These are phyloP conservation scores for Hemileia vastatrix DNA, from an alignment of 1,284 basidiomycete species.

Conservation along the genomic window DNA sequence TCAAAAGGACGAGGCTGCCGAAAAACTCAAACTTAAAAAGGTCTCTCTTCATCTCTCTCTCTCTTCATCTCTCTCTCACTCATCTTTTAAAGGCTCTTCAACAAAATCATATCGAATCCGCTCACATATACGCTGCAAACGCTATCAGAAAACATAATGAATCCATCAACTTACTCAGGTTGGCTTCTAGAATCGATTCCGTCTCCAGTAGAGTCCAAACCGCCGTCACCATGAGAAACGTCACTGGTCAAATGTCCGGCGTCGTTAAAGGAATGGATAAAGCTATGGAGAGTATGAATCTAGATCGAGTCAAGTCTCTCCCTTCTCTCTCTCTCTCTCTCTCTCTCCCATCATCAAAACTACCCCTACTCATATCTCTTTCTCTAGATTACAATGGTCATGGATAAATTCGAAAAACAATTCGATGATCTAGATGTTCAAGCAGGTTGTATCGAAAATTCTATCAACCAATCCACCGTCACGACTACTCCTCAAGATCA, in stretches of 20 bases:
- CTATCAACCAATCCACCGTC: slow-evolving; percentile 87
- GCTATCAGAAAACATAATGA: slow-evolving; percentile 99
- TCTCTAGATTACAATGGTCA: slow-evolving; percentile 82
- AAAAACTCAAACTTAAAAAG: slow-evolving; percentile 84
- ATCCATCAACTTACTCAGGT: slow-evolving; percentile 72
- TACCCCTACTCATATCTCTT: not conserved
- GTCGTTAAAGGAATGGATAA: slow-evolving; percentile 98
- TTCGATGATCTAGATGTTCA: slow-evolving; percentile 97
- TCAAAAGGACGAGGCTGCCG: slow-evolving; percentile 75
- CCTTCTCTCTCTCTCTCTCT: not conserved
- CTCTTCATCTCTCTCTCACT: not conserved
- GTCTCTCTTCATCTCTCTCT: slow-evolving; percentile 46
- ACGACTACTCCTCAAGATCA: slow-evolving; percentile 93
- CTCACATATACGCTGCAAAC: slow-evolving; percentile 97
- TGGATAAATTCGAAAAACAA: slow-evolving; percentile 98
- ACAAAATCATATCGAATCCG: slow-evolving; percentile 93
- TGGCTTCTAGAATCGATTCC: slow-evolving; percentile 86
- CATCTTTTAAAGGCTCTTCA: slow-evolving; percentile 63
- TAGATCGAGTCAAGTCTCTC: slow-evolving; percentile 64
- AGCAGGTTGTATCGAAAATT: slow-evolving; percentile 95
- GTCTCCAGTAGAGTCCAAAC: slow-evolving; percentile 95
- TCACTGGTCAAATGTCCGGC: slow-evolving; percentile 88
- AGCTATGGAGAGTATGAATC: slow-evolving; percentile 99
- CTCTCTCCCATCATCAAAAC: not conserved
- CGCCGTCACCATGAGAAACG: slow-evolving; percentile 92